Evolutionary conservation across 345 rosid species (phyloP).

Genomic region (Corymbia maculata): DNA sequence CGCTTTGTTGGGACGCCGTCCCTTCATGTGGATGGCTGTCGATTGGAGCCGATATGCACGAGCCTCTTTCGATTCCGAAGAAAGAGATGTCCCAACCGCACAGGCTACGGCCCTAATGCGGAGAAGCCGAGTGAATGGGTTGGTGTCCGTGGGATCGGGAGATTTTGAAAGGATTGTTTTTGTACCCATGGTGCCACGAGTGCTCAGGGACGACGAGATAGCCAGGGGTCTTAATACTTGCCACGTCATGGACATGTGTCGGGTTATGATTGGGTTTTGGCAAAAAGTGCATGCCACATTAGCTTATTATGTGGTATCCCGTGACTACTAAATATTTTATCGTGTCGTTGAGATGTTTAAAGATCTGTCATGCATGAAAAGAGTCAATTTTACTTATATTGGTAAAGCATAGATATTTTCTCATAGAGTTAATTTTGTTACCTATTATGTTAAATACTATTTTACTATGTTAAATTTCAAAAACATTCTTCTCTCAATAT

Average conservation of each 20-base stretch:
- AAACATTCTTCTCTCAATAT: not conserved
- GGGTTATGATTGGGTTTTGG: not conserved
- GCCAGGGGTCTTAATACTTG: not conserved
- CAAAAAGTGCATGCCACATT: fast-evolving
- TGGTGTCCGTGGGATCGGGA: not conserved
- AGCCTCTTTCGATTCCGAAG: fast-evolving
- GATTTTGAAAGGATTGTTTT: not conserved
- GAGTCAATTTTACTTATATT: not conserved
- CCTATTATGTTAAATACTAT: not conserved
- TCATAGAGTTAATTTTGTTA: not conserved
- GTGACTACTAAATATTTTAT: not conserved
- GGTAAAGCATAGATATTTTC: not conserved
- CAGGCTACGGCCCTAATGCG: too few species aligned
- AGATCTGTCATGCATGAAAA: not conserved
- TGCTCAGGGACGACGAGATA: not conserved
- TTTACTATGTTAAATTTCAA: not conserved
- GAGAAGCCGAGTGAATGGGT: not conserved
- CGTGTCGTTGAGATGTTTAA: not conserved
- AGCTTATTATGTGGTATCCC: fast-evolving
- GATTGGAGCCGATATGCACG: not conserved
- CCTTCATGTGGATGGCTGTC: not conserved
- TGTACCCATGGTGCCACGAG: not conserved
- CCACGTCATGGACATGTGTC: not conserved
- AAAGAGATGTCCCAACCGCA: not conserved
- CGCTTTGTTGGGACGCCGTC: not conserved